Percentiles rank a stretch among this genome's conserved stretches.
phyloP scores from a whole-genome alignment of 331 rosid species.

The Malus hybrid region DNA sequence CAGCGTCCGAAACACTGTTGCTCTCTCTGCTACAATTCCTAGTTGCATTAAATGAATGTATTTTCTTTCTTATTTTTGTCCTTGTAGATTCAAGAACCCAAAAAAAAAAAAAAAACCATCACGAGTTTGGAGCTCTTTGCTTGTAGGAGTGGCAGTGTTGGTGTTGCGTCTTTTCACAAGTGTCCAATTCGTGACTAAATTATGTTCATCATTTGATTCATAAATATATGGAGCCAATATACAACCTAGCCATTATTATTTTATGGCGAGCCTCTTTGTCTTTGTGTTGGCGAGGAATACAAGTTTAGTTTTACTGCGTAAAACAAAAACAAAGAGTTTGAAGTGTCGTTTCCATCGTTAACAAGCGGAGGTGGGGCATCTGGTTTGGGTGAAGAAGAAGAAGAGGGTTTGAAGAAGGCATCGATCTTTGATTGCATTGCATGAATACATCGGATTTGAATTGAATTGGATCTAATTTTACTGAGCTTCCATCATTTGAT shows the following conservation, averaged over 20 bases:
- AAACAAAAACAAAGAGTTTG: neutral
- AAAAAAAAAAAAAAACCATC: neutral
- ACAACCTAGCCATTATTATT: neutral
- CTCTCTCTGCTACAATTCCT: neutral
- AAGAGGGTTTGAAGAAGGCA: conserved; percentile 47
- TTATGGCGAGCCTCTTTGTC: neutral
- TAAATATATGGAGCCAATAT: neutral
- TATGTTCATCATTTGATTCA: neutral
- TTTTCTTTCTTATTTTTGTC: too few relatives aligned
- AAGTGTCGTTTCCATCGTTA: neutral
- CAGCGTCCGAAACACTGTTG: too few relatives aligned
- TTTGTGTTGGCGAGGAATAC: neutral
- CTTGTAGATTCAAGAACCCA: neutral
- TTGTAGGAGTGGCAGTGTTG: conserved; percentile 24
- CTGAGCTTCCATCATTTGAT: neutral
- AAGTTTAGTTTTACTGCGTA: neutral
- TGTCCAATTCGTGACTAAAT: conserved; percentile 21
- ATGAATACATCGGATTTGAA: neutral
- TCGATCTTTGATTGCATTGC: conserved; percentile 76
- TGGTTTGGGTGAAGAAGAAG: conserved; percentile 17
- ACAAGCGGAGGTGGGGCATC: conserved; percentile 4
- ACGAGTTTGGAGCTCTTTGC: conserved; percentile 28
- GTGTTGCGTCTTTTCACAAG: conserved; percentile 27
- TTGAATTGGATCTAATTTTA: neutral
- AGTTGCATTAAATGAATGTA: neutral